Evolutionary conservation across 495 filamentous ascomycete species (phyloP), one percentile per base, ranked within the genome.

Genomic region (Venustampulla echinocandica): DNA sequence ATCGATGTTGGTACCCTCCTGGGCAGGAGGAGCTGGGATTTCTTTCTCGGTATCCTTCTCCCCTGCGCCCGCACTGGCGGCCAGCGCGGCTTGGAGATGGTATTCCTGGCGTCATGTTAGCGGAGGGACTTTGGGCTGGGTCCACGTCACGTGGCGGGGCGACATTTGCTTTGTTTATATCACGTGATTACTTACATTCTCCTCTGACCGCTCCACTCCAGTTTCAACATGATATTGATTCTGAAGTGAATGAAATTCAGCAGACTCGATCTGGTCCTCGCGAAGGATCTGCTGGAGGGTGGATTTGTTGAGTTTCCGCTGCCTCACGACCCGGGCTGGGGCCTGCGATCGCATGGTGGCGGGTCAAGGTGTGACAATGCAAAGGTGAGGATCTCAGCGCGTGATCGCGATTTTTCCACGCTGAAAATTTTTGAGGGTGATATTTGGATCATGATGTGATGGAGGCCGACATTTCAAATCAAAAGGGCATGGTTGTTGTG

Each of bases 121-220:
- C 14, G 30, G 6, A 23, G 28, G 52, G 40, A 47, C 44, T 40
- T 33, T 20, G 55, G 41, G 27, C 53, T 46, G 10, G 27, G 27
- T 30, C 7, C 7, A 30, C 7, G 27, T n/a, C 27, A 30, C n/a
- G n/a, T n/a, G n/a, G n/a, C n/a, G 6, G 27, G 27, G 6, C 13
- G 27, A 30, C 27, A 13, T 35, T 35, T 6, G n/a, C 18, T 10
- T n/a, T 6, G 33, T 35, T 35, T 55, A 58, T 38, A 22, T 42
- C 48, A 44, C 44, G 44, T 46, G 39, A 60, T 75, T 73, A 61
- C 90, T 79, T 66, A 95, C 92, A 70, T 85, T 90, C 75, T 98
- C 90, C 67, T 98, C 92, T 47, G 77, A 82, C 62, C 93, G 90
- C 67, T 98, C 92, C 50, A 98, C 92, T 55, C 92, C 92, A 47